Conservation (phyloP, 2,329 filamentous ascomycete genomes). For the Coniochaeta prunicola region DNA sequence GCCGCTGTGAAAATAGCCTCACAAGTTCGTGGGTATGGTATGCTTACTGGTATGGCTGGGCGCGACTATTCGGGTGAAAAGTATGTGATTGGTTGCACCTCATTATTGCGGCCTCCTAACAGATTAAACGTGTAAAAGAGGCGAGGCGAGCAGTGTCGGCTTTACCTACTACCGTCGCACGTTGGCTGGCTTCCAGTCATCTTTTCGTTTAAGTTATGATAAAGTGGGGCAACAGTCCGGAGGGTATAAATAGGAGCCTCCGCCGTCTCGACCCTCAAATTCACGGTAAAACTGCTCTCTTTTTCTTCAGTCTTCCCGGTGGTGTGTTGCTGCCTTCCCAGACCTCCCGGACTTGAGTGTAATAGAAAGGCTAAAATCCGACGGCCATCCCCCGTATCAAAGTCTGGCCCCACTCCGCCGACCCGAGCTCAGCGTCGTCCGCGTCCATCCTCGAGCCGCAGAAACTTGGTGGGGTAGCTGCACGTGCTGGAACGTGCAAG, state of each 20-base stretch:
- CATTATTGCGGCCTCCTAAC: not conserved
- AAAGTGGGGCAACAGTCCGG: not conserved
- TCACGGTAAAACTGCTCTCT: not conserved
- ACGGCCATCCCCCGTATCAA: not conserved
- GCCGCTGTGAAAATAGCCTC: conserved; percentile 2
- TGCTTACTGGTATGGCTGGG: not conserved
- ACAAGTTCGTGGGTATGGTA: not conserved
- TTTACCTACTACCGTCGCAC: not conserved
- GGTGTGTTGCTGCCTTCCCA: not conserved
- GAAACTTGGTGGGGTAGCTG: not conserved
- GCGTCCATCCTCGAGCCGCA: not conserved
- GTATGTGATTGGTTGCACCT: conserved; percentile 4
- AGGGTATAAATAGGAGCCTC: conserved; percentile 1
- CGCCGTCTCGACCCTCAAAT: not conserved
- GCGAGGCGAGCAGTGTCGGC: not conserved
- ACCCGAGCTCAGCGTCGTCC: not conserved
- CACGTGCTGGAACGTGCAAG: no score
- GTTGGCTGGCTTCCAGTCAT: not conserved
- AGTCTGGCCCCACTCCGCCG: not conserved
- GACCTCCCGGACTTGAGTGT: not conserved
- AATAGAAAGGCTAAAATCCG: not conserved
- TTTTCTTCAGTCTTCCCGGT: not conserved
- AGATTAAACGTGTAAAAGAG: no score
- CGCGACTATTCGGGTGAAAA: no score
- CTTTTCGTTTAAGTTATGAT: not conserved